These are phyloP conservation scores for Novymonas esmeraldas DNA, from an alignment of 208 protist species.

Conservation along the genomic window DNA sequence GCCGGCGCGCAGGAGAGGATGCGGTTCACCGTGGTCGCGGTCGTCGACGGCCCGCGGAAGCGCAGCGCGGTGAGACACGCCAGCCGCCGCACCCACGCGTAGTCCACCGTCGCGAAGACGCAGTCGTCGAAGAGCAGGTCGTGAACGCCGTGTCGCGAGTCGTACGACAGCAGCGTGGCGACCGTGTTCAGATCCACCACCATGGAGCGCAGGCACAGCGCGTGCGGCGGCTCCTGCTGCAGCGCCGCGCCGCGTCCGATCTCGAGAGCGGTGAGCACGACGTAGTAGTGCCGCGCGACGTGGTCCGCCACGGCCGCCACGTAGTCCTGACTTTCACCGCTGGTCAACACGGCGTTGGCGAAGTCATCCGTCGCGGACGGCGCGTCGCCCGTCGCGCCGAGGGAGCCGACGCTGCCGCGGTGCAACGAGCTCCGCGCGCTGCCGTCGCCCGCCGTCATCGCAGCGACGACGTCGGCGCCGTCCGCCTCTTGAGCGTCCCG, in stretches of 20 bases:
- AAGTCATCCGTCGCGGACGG: not conserved
- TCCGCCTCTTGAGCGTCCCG: too few relatives aligned
- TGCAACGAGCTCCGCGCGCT: not conserved
- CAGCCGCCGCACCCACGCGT: conserved; percentile 28
- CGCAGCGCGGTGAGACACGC: conserved; percentile 22
- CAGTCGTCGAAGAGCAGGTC: conserved; percentile 47
- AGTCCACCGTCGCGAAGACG: conserved; percentile 29
- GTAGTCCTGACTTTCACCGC: conserved; percentile 27
- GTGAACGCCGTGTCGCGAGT: conserved; percentile 16
- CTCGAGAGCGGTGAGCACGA: conserved; percentile 28
- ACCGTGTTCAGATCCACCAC: conserved; percentile 28
- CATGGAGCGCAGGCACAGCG: conserved; percentile 38
- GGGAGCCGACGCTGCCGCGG: not conserved
- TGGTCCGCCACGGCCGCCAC: conserved; percentile 28
- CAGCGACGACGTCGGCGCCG: too few relatives aligned
- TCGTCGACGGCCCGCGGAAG: conserved; percentile 25
- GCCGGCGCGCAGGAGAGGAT: conserved; percentile 14
- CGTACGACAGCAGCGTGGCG: conserved; percentile 31
- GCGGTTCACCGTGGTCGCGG: conserved; percentile 20
- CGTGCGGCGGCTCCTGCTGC: conserved; percentile 15
- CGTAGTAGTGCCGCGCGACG: conserved; percentile 29
- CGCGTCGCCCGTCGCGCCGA: not conserved
- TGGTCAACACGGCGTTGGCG: conserved; percentile 1
- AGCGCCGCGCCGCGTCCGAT: conserved; percentile 31
- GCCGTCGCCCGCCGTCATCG: not conserved